Evolutionary conservation across 2,329 filamentous ascomycete species (phyloP).

Genomic region (Rhynchosporium secalis): DNA sequence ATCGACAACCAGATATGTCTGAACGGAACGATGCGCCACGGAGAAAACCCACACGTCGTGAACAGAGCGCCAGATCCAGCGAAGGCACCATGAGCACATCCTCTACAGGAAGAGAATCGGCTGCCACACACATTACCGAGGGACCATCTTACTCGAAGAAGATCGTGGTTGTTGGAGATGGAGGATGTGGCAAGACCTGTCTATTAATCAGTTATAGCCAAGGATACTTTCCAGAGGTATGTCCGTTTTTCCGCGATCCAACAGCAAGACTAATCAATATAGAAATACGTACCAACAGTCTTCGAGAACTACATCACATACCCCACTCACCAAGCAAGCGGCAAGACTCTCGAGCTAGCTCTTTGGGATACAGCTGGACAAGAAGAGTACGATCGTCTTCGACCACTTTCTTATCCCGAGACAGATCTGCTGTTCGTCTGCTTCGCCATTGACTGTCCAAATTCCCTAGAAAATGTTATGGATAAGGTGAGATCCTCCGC

Average conservation of each 20-base stretch:
- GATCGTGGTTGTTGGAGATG: conserved; percentile 97
- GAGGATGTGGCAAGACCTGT: conserved; percentile 98
- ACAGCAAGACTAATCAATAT: conserved; percentile 21
- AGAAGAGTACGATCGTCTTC: conserved; percentile 95
- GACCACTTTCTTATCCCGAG: conserved; percentile 95
- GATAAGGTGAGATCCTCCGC: conserved; percentile 73
- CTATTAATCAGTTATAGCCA: conserved; percentile 98
- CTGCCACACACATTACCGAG: conserved; percentile 83
- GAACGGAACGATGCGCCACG: conserved; percentile 37
- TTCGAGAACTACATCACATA: conserved; percentile 99
- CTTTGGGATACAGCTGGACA: conserved; percentile 98
- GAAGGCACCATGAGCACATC: conserved; percentile 88
- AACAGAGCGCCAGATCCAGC: conserved; percentile 60
- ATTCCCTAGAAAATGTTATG: conserved; percentile 96
- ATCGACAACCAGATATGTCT: conserved; percentile 36
- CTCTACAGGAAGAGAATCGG: conserved; percentile 70
- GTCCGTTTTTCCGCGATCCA: conserved; percentile 5
- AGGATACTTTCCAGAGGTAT: conserved; percentile 97
- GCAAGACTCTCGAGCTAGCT: conserved; percentile 94
- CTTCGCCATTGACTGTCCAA: conserved; percentile 98
- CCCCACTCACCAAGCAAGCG: conserved; percentile 80
- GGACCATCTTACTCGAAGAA: conserved; percentile 96
- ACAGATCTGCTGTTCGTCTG: conserved; percentile 98
- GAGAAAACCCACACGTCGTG: conserved; percentile 38
- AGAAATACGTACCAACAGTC: conserved; percentile 99